Conservation (phyloP, 2,329 filamentous ascomycete species). For the Botryosphaeria agaves region DNA sequence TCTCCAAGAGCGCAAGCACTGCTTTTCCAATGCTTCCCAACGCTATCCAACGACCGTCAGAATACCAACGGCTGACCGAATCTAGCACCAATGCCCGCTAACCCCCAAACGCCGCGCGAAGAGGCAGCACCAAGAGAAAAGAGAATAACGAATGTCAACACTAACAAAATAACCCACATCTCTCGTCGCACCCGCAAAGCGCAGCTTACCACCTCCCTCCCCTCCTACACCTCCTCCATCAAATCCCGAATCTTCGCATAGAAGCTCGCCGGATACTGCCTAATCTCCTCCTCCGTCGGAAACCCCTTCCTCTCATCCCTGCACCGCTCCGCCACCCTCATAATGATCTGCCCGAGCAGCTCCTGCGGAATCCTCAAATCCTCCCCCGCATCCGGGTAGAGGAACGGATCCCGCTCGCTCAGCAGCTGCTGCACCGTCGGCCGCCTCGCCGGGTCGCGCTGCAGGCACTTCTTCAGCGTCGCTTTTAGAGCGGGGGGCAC, state of each 20-base stretch:
- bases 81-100: too few relatives aligned
- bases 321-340: constrained; percentile 42
- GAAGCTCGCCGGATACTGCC: constrained; percentile 27
- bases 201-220: too few relatives aligned
- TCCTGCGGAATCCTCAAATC: constrained; percentile 36
- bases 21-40: too few relatives aligned
- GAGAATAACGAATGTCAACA: too few relatives aligned
- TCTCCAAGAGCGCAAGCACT: too few relatives aligned
- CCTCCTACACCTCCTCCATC: constrained; percentile 10
- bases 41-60: too few relatives aligned
- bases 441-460: constrained; percentile 37
- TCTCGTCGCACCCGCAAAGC: too few relatives aligned
- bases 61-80: too few relatives aligned
- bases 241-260: constrained; percentile 29
- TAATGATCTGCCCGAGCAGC: constrained; percentile 41
- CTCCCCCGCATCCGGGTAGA: constrained; percentile 36
- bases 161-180: too few relatives aligned
- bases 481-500: constrained; percentile 37
- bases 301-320: constrained; percentile 30
- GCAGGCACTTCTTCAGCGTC: constrained; percentile 39
- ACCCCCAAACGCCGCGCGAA: too few relatives aligned
- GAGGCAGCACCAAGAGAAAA: too few relatives aligned
- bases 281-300: constrained; percentile 38
- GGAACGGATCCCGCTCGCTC: constrained; percentile 35
- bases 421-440: constrained; percentile 41